A percentile compares a stretch with the other conserved stretches of the same genome.
Conservation (phyloP, 1,139 yeast genomes). For the Blastobotrys capitulatus region DNA sequence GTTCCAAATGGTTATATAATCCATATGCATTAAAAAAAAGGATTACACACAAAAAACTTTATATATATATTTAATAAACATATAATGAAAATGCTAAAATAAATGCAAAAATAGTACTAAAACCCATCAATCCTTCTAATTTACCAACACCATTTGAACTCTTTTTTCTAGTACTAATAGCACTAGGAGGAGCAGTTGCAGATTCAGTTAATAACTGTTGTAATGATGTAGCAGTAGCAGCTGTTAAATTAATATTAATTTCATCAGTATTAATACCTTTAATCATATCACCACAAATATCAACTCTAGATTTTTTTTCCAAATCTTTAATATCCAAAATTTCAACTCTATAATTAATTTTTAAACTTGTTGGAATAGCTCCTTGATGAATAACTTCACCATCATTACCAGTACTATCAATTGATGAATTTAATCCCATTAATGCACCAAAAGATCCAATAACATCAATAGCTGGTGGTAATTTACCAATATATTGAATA, state of each 20-base stretch:
- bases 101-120: neutral
- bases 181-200: constrained; percentile 1
- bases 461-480: constrained; percentile 6
- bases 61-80: neutral
- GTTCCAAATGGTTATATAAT: too few species aligned
- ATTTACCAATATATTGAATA: constrained; percentile 1
- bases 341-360: constrained; percentile 3
- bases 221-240: neutral
- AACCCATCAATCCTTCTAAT: neutral
- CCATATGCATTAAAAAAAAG: too few species aligned
- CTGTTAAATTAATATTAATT: neutral
- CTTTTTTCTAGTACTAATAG: neutral
- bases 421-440: neutral
- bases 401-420: neutral
- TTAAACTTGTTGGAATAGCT: constrained; percentile 1
- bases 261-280: neutral
- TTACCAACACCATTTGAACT: neutral
- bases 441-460: constrained; percentile 3
- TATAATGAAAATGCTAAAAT: neutral
- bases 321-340: neutral
- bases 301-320: neutral
- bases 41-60: too few species aligned
- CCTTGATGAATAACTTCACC: too few species aligned
- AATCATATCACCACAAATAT: constrained; percentile 4
- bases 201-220: constrained; percentile 3